Percentiles rank a stretch among this genome's conserved stretches.
Conservation (phyloP, 805 yeast species). For the Torulaspora franciscae region DNA sequence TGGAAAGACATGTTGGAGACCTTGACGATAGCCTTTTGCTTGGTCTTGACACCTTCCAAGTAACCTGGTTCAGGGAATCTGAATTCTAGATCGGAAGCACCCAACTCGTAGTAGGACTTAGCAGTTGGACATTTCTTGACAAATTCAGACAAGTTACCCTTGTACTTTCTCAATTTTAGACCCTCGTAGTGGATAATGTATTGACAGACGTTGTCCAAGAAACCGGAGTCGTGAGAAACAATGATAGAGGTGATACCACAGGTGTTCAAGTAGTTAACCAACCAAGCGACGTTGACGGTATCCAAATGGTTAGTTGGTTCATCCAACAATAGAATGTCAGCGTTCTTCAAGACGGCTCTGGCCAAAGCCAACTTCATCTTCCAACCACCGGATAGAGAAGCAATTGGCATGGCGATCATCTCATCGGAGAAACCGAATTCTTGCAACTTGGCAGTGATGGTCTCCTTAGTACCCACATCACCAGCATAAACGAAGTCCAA, state of each 20-base stretch:
- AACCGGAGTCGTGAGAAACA: constrained; percentile 99
- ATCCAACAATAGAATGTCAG: constrained; percentile 94
- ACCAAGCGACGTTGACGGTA: constrained; percentile 99
- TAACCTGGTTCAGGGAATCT: constrained; percentile 99
- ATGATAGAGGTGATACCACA: constrained; percentile 98
- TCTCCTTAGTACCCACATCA: constrained; percentile 72
- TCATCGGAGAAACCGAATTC: constrained; percentile 93
- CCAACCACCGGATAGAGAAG: constrained; percentile 99
- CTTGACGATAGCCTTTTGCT: constrained; percentile 99
- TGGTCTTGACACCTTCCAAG: constrained; percentile 99
- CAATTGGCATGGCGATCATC: constrained; percentile 90
- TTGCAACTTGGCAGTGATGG: constrained; percentile 64
- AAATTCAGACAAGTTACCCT: constrained; percentile 98
- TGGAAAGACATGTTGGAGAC: constrained; percentile 97
- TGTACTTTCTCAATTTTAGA: constrained; percentile 98
- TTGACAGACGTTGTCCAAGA: constrained; percentile 95
- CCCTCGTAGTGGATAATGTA: constrained; percentile 99
- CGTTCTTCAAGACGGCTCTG: constrained; percentile 97
- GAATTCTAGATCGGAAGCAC: constrained; percentile 97
- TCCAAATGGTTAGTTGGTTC: constrained; percentile 99
- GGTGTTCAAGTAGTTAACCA: constrained; percentile 96
- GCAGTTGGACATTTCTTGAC: constrained; percentile 99
- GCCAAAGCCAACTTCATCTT: constrained; percentile 99
- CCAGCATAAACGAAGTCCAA: constrained; percentile 78
- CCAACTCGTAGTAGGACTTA: constrained; percentile 96